Evolutionary conservation across 192 early-diverging fungal species (phyloP).

Genomic region (Coemansia umbellata): DNA sequence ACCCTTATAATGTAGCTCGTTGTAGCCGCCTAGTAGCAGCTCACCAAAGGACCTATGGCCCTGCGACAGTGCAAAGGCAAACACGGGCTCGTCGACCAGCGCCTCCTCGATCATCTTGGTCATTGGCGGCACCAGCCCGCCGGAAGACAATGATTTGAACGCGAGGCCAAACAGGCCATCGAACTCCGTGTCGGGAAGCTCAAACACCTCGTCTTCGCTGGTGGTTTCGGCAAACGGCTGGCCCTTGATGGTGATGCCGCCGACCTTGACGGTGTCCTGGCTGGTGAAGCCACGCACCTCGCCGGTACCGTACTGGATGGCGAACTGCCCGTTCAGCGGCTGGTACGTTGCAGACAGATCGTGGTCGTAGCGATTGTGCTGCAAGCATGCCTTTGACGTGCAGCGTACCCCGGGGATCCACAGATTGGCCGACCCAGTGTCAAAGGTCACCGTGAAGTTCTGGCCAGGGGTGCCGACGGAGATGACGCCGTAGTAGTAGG

Average conservation of each 20-base stretch:
- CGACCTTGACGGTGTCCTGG: constrained; percentile 47
- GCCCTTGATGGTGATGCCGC: constrained; percentile 43
- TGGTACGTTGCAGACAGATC: constrained; percentile 44
- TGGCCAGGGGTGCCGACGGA: constrained; percentile 65
- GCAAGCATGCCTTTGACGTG: constrained; percentile 41
- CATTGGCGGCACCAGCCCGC: constrained; percentile 47
- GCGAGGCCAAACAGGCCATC: constrained; percentile 55
- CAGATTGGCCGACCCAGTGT: constrained; percentile 71
- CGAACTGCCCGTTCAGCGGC: constrained; percentile 37
- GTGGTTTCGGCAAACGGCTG: constrained; percentile 52
- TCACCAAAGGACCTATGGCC: constrained; percentile 41
- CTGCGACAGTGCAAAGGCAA: constrained; percentile 48
- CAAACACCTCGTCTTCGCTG: constrained; percentile 48
- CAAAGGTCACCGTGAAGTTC: constrained; percentile 63
- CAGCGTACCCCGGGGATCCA: constrained; percentile 56
- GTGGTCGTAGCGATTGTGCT: constrained; percentile 44
- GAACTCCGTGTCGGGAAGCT: constrained; percentile 45
- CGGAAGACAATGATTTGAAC: constrained; percentile 42
- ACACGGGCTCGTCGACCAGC: constrained; percentile 45
- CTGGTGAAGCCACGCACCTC: constrained; percentile 46
- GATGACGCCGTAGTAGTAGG: constrained; percentile 57
- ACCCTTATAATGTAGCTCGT: constrained; percentile 52
- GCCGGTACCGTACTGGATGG: constrained; percentile 51
- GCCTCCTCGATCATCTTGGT: constrained; percentile 44
- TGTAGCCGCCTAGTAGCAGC: constrained; percentile 54